Evolutionary conservation across 495 filamentous ascomycete species (phyloP).

Genomic region (Neurospora discreta): DNA sequence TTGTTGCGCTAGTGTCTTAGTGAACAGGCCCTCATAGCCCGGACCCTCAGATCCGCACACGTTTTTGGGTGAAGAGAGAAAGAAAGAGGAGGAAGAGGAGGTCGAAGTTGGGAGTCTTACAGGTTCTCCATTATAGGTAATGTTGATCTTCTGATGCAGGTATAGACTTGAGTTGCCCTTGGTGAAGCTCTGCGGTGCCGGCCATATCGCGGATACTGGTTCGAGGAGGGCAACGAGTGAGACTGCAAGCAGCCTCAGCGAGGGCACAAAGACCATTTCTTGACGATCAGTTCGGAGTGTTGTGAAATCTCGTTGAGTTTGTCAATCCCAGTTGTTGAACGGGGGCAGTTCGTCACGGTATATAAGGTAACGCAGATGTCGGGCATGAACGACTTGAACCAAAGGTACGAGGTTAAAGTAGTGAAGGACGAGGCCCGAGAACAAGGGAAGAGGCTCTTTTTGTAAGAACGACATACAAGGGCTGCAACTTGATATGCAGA

Average conservation of each 20-base stretch:
- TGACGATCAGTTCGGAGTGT: not conserved
- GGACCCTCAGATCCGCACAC: not conserved
- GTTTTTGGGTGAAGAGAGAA: not conserved
- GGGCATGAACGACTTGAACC: not conserved
- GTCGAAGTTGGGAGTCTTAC: slow-evolving; percentile 31
- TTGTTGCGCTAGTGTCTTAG: slow-evolving; percentile 20
- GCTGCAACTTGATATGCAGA: not conserved
- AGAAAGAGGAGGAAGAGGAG: slow-evolving; percentile 5
- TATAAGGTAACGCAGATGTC: not conserved
- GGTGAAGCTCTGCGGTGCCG: slow-evolving; percentile 39
- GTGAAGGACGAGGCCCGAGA: not conserved
- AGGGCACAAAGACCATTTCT: not conserved
- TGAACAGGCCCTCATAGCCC: slow-evolving; percentile 5
- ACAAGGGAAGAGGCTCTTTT: not conserved
- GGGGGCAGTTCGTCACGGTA: not conserved
- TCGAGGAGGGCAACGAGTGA: slow-evolving; percentile 22
- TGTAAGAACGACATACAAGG: not conserved
- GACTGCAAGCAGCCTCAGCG: slow-evolving; percentile 16
- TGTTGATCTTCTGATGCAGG: slow-evolving; percentile 38
- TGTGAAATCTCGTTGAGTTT: not conserved
- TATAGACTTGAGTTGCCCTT: slow-evolving; percentile 44
- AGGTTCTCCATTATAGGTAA: slow-evolving; percentile 45
- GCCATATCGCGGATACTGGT: slow-evolving; percentile 46
- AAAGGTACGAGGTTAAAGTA: not conserved
- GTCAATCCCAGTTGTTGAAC: not conserved